A percentile compares a stretch with the other conserved stretches of the same genome.
phyloP scores from a whole-genome alignment of 768 basidiomycete genomes.

The Austroboletus festivus region DNA sequence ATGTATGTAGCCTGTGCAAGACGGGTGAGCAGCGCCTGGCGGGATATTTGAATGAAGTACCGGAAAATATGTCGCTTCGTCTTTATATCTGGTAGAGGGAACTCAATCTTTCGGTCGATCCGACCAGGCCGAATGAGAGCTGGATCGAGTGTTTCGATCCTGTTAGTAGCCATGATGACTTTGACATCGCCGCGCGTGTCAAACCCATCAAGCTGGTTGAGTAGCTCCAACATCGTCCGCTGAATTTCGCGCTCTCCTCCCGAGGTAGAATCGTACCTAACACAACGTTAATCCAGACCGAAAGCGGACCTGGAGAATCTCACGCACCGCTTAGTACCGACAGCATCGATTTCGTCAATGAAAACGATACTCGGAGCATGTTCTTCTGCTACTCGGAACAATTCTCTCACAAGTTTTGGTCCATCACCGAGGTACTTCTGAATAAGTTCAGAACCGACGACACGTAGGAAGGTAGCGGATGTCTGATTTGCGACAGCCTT shows the following conservation, averaged over 20 bases:
- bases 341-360: constrained; percentile 98
- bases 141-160: constrained; percentile 95
- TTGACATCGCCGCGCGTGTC: constrained; percentile 99
- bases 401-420: constrained; percentile 93
- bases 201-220: constrained; percentile 99
- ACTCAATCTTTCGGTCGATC: constrained; percentile 98
- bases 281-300: constrained; percentile 2
- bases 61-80: constrained; percentile 99
- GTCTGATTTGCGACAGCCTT: constrained; percentile 99
- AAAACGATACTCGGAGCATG: constrained; percentile 98
- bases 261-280: constrained; percentile 94
- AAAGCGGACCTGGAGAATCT: neutral
- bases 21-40: constrained; percentile 5
- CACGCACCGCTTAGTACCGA: constrained; percentile 94
- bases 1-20: constrained; percentile 72
- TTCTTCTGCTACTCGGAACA: constrained; percentile 97
- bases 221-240: constrained; percentile 96
- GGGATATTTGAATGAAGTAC: constrained; percentile 35
- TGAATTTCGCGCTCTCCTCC: constrained; percentile 99
- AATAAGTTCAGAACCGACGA: constrained; percentile 96
- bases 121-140: constrained; percentile 97
- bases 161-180: constrained; percentile 99
- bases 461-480: constrained; percentile 94
- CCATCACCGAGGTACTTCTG: constrained; percentile 99
- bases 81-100: constrained; percentile 96